Evolutionary conservation across 371 early-diverging fungal genomes (phyloP).

Genomic region (Mucor plumbeus): DNA sequence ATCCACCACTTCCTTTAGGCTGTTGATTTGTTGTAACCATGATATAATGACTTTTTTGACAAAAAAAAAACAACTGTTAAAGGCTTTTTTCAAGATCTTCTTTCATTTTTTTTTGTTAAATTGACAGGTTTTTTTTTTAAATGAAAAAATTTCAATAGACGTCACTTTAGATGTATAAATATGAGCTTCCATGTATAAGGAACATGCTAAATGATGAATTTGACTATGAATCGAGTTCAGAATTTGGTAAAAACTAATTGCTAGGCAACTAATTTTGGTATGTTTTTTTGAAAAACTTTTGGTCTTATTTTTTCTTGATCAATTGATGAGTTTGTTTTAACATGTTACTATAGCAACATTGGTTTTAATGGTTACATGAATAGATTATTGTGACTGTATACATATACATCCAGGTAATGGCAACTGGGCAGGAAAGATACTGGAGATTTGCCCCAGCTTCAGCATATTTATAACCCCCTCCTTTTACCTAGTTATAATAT

Average conservation of each 20-base stretch:
- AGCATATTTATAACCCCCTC: neutral
- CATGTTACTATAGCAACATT: neutral
- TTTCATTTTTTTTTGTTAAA: conserved; percentile 1
- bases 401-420: neutral
- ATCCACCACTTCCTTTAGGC: conserved; percentile 52
- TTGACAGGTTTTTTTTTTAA: conserved; percentile 4
- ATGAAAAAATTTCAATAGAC: conserved; percentile 16
- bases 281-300: too few species aligned
- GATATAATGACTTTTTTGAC: neutral
- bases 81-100: conserved; percentile 14
- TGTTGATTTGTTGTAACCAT: conserved; percentile 32
- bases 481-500: neutral
- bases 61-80: neutral
- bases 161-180: conserved; percentile 3
- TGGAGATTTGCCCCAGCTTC: conserved; percentile 10
- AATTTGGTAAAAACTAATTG: too few species aligned
- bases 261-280: too few species aligned
- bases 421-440: conserved; percentile 1
- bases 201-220: neutral
- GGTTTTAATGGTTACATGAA: neutral
- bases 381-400: neutral
- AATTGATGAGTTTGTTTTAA: neutral
- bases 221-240: neutral
- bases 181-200: neutral
- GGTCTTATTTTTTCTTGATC: too few species aligned